Percentiles rank a stretch among this genome's conserved stretches.
Conservation (phyloP, 768 basidiomycete genomes). For the Pholiota molesta region DNA sequence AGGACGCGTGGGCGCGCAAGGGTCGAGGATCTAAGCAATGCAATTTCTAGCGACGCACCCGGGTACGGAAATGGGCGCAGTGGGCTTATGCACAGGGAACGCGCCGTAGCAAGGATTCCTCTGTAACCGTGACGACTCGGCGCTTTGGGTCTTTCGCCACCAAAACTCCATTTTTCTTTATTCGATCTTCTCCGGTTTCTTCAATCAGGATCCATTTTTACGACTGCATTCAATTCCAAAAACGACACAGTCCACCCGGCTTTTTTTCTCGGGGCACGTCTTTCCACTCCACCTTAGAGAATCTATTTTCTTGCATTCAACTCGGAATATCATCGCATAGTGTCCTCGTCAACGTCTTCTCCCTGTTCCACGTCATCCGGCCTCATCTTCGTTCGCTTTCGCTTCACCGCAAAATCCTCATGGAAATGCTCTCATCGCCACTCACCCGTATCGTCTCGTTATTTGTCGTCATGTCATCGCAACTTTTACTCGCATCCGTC, state of each 20-base stretch:
- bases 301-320: slow-evolving; percentile 18
- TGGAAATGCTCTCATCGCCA: slow-evolving; percentile 4
- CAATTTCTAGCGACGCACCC: slow-evolving; percentile 49
- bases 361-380: slow-evolving; percentile 12
- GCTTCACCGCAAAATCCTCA: slow-evolving; percentile 1
- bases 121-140: slow-evolving; percentile 21
- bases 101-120: slow-evolving; percentile 27
- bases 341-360: slow-evolving; percentile 18
- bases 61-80: slow-evolving; percentile 69
- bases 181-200: background rate
- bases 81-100: slow-evolving; percentile 54
- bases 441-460: slow-evolving; percentile 7
- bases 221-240: slow-evolving; percentile 1
- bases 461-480: slow-evolving; percentile 7
- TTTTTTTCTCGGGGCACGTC: slow-evolving; percentile 7
- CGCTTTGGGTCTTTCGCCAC: background rate
- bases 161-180: slow-evolving; percentile 10
- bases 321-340: slow-evolving; percentile 25
- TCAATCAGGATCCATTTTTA: background rate
- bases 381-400: slow-evolving; percentile 12
- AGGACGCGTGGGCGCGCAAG: slow-evolving; percentile 56
- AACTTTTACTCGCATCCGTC: slow-evolving; percentile 3
- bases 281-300: slow-evolving; percentile 17
- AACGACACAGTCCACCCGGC: background rate
- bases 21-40: slow-evolving; percentile 53